These are phyloP conservation scores for Infundibulicybe gibba DNA, from an alignment of 768 basidiomycete genomes.

Conservation along the genomic window DNA sequence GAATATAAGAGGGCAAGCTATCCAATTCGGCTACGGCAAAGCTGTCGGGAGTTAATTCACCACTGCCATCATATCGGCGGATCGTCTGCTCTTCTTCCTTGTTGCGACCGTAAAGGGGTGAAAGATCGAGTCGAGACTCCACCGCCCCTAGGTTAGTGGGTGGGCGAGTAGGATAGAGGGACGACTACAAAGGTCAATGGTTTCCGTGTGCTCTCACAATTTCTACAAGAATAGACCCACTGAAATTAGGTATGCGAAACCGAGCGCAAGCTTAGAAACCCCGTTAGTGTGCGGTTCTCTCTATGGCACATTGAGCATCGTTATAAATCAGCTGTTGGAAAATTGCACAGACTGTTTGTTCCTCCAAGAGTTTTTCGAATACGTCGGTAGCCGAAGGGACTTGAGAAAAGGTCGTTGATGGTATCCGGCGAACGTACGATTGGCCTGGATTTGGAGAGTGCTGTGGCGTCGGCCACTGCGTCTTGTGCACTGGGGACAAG, in stretches of 20 bases:
- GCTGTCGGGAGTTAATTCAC: conserved; percentile 17
- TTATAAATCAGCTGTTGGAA: too few relatives aligned
- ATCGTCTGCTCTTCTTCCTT: conserved; percentile 10
- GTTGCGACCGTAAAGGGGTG: conserved; percentile 15
- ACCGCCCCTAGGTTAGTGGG: conserved; percentile 4
- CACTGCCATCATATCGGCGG: conserved; percentile 16
- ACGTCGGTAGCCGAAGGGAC: background rate
- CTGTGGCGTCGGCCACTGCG: conserved; percentile 2
- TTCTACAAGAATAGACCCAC: conserved; percentile 2
- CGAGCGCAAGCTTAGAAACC: conserved; percentile 8
- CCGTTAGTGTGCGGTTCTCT: conserved; percentile 9
- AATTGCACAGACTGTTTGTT: too few relatives aligned
- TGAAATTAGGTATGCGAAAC: conserved; percentile 7
- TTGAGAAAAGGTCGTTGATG: too few relatives aligned
- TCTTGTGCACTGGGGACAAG: conserved; percentile 7
- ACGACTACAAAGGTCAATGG: conserved; percentile 5
- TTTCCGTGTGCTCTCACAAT: too few relatives aligned
- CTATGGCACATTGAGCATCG: background rate
- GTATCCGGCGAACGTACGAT: too few relatives aligned
- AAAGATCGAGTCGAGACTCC: conserved; percentile 14
- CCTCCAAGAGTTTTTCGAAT: conserved; percentile 5
- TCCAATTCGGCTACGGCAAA: conserved; percentile 13
- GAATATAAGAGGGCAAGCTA: conserved; percentile 10
- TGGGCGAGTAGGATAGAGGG: conserved; percentile 4
- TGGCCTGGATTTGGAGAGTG: too few relatives aligned